phyloP scores from a whole-genome alignment of 257 asterid genomes.

The Craterostigma plantagineum region DNA sequence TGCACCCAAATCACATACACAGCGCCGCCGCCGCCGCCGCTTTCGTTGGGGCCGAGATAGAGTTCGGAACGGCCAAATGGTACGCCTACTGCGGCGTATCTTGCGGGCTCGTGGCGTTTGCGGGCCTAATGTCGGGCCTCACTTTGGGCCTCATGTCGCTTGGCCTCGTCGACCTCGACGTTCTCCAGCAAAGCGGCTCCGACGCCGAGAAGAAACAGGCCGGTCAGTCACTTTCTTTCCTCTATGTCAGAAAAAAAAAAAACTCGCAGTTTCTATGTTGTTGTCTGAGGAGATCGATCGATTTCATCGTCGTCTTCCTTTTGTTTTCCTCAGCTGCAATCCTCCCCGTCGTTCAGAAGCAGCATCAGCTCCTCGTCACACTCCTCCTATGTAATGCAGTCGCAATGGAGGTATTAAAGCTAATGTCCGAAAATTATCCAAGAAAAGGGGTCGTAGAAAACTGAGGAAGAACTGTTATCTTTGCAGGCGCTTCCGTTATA shows the following conservation, averaged over 20 bases:
- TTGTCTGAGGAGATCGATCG: neutral
- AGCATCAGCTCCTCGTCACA: slow-evolving; percentile 96
- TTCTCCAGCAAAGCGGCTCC: slow-evolving; percentile 84
- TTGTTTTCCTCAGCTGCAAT: slow-evolving; percentile 44
- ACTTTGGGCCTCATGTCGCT: slow-evolving; percentile 86
- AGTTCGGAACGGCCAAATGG: slow-evolving; percentile 65
- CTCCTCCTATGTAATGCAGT: slow-evolving; percentile 83
- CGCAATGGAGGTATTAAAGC: slow-evolving; percentile 66
- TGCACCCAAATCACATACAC: too few relatives aligned
- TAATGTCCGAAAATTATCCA: neutral
- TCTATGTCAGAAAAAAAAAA: neutral
- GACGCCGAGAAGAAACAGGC: slow-evolving; percentile 74
- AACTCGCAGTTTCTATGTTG: neutral
- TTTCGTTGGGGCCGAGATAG: slow-evolving; percentile 46
- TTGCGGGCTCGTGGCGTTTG: slow-evolving; percentile 59
- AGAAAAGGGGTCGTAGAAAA: neutral
- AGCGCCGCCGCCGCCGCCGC: slow-evolving; percentile 11
- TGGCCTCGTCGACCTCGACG: slow-evolving; percentile 89
- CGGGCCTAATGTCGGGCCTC: slow-evolving; percentile 89
- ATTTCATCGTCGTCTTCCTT: neutral
- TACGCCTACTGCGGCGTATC: slow-evolving; percentile 64
- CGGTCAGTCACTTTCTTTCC: neutral
- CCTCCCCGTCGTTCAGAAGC: slow-evolving; percentile 92
- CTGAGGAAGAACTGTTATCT: neutral
- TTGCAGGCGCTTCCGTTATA: slow-evolving; percentile 94